Conservation (phyloP, 148 eudicot species). For the Vaccinium macrocarpon region DNA sequence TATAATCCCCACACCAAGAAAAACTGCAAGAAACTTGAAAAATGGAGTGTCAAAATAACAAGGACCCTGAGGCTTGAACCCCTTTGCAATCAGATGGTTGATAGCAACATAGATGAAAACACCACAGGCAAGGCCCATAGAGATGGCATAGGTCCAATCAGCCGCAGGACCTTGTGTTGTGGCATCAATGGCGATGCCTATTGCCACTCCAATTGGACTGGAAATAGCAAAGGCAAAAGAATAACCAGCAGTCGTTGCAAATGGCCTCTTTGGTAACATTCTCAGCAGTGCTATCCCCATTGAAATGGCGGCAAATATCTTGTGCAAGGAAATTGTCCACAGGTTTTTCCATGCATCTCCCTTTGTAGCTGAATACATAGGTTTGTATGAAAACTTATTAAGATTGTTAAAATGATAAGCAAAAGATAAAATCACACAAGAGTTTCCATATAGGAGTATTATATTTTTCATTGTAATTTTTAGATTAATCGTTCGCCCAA, state of each 20-base stretch:
- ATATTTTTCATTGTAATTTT: too few relatives aligned
- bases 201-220: constrained; percentile 72
- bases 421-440: too few relatives aligned
- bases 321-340: constrained; percentile 81
- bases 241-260: constrained; percentile 40
- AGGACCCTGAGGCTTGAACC: constrained; percentile 48
- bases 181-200: constrained; percentile 74
- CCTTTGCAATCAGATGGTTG: constrained; percentile 74
- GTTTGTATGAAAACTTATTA: background rate
- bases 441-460: too few relatives aligned
- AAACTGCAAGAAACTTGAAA: constrained; percentile 59
- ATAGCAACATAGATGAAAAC: constrained; percentile 75
- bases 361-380: constrained; percentile 40
- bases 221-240: constrained; percentile 81
- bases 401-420: too few relatives aligned
- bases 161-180: constrained; percentile 51
- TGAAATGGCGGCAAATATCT: constrained; percentile 69
- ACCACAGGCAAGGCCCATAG: constrained; percentile 75
- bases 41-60: constrained; percentile 58
- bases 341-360: constrained; percentile 76
- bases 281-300: constrained; percentile 78
- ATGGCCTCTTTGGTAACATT: constrained; percentile 79
- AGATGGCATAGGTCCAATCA: constrained; percentile 70
- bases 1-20: constrained; percentile 55
- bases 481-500: too few relatives aligned